Evolutionary conservation across 345 rosid species (phyloP).

Genomic region (Combretum micranthum): DNA sequence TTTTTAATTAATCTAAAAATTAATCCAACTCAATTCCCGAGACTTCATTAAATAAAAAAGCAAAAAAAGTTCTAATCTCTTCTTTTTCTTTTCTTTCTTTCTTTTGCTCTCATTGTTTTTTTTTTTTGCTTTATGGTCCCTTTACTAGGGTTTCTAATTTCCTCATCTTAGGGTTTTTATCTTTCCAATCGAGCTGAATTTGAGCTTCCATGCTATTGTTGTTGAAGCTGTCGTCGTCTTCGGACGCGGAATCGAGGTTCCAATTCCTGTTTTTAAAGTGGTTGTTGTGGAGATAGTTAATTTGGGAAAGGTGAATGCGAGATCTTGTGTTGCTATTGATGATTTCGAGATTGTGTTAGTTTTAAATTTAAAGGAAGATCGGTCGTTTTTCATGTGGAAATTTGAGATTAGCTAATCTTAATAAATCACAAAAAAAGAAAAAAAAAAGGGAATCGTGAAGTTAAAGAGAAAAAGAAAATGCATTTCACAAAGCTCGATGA

Average conservation of each 20-base stretch:
- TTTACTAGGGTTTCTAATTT: background rate
- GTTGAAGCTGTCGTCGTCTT: background rate
- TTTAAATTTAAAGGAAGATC: constrained; percentile 18
- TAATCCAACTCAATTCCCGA: too few relatives aligned
- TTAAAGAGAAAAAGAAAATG: constrained; percentile 41
- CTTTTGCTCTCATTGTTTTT: background rate
- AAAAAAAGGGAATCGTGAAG: constrained; percentile 7
- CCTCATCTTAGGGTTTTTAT: constrained; percentile 25
- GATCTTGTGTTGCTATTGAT: constrained; percentile 23
- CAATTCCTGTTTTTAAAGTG: constrained; percentile 7
- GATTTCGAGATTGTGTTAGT: background rate
- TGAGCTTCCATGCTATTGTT: background rate
- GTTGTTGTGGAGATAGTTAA: constrained; percentile 3
- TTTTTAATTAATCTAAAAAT: too few relatives aligned
- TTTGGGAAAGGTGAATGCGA: constrained; percentile 15
- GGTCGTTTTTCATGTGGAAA: constrained; percentile 37
- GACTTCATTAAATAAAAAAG: too few relatives aligned
- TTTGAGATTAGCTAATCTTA: constrained; percentile 13
- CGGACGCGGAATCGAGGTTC: background rate
- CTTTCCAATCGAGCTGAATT: background rate
- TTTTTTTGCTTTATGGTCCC: background rate
- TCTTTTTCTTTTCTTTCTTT: background rate
- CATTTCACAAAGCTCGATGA: constrained; percentile 98
- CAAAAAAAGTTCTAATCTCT: too few relatives aligned
- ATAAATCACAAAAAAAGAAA: background rate